Conservation (phyloP, 352 stramenopile genomes). For the Pythium biforme region DNA sequence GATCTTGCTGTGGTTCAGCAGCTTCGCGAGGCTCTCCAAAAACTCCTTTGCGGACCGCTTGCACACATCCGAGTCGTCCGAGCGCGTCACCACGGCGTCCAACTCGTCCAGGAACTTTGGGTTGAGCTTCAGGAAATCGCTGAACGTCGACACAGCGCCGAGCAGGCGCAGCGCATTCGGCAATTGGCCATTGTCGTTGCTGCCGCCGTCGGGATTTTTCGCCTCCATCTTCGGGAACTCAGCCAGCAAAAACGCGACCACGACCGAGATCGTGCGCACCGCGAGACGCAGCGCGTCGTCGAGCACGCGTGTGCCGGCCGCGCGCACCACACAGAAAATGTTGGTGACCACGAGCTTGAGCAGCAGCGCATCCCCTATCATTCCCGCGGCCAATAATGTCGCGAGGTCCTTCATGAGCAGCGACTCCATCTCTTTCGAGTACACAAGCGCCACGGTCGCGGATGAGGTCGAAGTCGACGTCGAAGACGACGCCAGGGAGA, state of each 20-base stretch:
- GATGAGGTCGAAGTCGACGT: constrained; percentile 10
- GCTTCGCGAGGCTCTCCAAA: constrained; percentile 41
- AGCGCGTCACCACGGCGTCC: constrained; percentile 31
- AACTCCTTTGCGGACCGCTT: constrained; percentile 38
- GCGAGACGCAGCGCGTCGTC: constrained; percentile 62
- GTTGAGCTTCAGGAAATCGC: constrained; percentile 60
- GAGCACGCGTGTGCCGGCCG: constrained; percentile 26
- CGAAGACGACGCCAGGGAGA: constrained; percentile 42
- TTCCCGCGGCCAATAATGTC: constrained; percentile 50
- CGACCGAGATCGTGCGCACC: constrained; percentile 38
- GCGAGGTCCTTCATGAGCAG: constrained; percentile 61
- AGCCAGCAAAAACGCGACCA: constrained; percentile 51
- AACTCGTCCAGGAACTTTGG: constrained; percentile 44
- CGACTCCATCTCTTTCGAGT: constrained; percentile 69
- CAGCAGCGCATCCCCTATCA: constrained; percentile 71
- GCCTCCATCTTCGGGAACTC: constrained; percentile 21
- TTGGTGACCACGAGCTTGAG: constrained; percentile 81
- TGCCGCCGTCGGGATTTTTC: constrained; percentile 25
- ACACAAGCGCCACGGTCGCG: constrained; percentile 27
- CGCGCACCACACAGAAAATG: constrained; percentile 65
- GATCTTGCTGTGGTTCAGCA: constrained; percentile 57
- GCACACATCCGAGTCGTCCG: constrained; percentile 19
- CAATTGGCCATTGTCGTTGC: constrained; percentile 25
- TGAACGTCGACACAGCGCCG: constrained; percentile 63
- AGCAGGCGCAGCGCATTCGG: constrained; percentile 41